These are phyloP conservation scores for Volvox carteri DNA, from an alignment of 163 green algal genomes.

Conservation along the genomic window DNA sequence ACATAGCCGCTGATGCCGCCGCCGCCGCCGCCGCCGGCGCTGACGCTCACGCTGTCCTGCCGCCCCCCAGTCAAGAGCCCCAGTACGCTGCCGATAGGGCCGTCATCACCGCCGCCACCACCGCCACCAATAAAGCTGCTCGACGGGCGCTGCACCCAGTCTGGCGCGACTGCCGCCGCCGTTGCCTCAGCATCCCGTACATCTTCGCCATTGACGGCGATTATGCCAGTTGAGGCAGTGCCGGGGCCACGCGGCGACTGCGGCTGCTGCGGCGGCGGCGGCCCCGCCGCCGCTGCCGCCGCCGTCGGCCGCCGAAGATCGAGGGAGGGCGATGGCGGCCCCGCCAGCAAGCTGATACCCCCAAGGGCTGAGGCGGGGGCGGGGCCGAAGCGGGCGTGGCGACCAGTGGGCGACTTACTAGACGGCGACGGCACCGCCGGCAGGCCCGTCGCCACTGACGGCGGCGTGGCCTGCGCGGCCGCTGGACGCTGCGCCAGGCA, in stretches of 20 bases:
- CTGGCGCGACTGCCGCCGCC: neutral
- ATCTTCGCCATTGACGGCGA: neutral
- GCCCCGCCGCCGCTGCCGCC: neutral
- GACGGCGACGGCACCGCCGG: neutral
- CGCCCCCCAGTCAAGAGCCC: neutral
- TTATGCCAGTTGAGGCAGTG: neutral
- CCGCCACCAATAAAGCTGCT: constrained; percentile 10
- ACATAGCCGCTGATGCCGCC: neutral
- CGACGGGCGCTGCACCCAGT: neutral
- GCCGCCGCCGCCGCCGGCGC: neutral
- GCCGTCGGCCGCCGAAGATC: neutral
- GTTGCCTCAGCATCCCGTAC: neutral
- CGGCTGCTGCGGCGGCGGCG: neutral
- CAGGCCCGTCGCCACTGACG: neutral
- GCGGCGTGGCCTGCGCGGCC: neutral
- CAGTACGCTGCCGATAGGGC: neutral
- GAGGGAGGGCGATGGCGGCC: neutral
- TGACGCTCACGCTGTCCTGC: constrained; percentile 29
- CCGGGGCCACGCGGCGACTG: neutral
- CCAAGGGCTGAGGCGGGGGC: constrained; percentile 12
- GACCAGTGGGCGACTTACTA: neutral
- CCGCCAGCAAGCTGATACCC: neutral
- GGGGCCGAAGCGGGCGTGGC: constrained; percentile 42
- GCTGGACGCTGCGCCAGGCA: neutral
- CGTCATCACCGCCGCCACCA: neutral